These are phyloP conservation scores for Cicer bijugum DNA, from an alignment of 306 rosid species.

Conservation along the genomic window DNA sequence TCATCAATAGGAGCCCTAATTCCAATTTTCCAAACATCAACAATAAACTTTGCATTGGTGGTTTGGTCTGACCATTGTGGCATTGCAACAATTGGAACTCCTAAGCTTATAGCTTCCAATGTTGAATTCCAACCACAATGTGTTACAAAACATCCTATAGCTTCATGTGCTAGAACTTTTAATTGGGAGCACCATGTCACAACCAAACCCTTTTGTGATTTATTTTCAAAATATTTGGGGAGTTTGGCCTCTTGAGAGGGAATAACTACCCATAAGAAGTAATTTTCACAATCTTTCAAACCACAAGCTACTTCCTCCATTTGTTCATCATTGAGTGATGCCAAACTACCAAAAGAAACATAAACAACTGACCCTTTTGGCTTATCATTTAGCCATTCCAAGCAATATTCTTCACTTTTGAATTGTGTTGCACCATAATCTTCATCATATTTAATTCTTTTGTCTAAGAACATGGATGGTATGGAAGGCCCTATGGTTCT, in stretches of 20 bases:
- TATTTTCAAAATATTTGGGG: conserved; percentile 41
- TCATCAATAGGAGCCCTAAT: conserved; percentile 8
- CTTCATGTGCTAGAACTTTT: conserved; percentile 39
- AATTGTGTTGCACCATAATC: conserved; percentile 44
- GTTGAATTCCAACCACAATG: conserved; percentile 50
- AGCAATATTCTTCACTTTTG: conserved; percentile 41
- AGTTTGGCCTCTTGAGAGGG: conserved; percentile 37
- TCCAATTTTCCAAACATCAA: conserved; percentile 46
- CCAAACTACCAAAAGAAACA: conserved; percentile 40
- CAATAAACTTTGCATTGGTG: conserved; percentile 39
- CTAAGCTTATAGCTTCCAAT: conserved; percentile 42
- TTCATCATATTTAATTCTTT: conserved; percentile 42
- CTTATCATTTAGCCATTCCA: conserved; percentile 46
- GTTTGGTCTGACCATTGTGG: conserved; percentile 41
- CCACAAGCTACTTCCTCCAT: conserved; percentile 30
- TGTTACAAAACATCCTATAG: conserved; percentile 42
- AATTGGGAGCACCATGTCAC: conserved; percentile 44
- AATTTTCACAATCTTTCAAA: conserved; percentile 24
- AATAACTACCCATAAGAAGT: conserved; percentile 46
- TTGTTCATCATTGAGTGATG: conserved; percentile 30
- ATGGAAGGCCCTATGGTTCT: conserved; percentile 55
- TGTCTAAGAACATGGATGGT: conserved; percentile 52
- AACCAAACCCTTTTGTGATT: conserved; percentile 34
- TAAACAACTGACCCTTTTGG: conserved; percentile 48
- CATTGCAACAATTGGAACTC: conserved; percentile 40